Percentiles rank a stretch among this genome's conserved stretches.
These are phyloP conservation scores for Solanum hybrid DNA, from an alignment of 305 asterid species.

Conservation along the genomic window DNA sequence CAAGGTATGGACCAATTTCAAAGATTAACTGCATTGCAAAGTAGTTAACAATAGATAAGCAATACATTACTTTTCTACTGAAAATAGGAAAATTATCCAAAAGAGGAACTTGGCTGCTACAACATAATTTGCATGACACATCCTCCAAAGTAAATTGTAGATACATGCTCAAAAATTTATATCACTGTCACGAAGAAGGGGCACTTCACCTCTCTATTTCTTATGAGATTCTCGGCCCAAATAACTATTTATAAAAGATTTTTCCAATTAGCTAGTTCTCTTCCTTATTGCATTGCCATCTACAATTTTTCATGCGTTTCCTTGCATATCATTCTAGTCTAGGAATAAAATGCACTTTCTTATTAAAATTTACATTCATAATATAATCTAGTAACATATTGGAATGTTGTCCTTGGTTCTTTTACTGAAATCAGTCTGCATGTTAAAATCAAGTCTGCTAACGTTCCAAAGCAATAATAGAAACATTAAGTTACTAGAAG, in stretches of 20 bases:
- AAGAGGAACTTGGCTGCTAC: neutral
- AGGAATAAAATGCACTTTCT: neutral
- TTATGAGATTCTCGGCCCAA: neutral
- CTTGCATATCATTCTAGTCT: neutral
- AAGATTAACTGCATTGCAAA: conserved; percentile 52
- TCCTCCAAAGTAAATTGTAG: neutral
- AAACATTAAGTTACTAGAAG: neutral
- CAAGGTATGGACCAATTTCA: conserved; percentile 81
- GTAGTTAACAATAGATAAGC: neutral
- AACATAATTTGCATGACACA: neutral
- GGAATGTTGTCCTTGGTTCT: neutral
- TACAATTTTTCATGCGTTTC: neutral
- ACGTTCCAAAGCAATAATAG: neutral
- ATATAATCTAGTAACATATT: neutral
- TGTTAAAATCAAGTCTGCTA: neutral
- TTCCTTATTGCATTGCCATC: neutral
- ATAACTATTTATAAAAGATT: neutral
- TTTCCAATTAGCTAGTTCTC: neutral
- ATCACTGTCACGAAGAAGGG: neutral
- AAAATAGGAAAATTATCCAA: neutral
- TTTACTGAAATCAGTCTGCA: neutral
- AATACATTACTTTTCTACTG: neutral
- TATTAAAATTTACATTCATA: neutral
- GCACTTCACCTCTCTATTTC: neutral
- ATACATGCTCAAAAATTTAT: neutral